Conservation (phyloP, 2,329 filamentous ascomycete genomes). For the Diaporthe sp. region DNA sequence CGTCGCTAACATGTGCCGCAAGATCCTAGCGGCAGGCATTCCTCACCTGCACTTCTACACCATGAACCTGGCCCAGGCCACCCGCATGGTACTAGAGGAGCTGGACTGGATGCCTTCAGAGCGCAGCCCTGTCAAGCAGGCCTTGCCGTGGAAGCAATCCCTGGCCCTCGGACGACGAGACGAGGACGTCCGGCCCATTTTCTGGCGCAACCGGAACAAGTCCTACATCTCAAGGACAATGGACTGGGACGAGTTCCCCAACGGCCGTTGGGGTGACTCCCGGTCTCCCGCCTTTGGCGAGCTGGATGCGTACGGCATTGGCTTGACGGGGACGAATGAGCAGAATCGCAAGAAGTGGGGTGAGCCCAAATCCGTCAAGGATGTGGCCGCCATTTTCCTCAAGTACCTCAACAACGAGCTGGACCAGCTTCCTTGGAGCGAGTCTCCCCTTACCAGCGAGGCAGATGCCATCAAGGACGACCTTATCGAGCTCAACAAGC, state of each 20-base stretch:
- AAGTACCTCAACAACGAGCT: conserved; percentile 85
- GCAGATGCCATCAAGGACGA: conserved; percentile 81
- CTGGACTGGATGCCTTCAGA: conserved; percentile 82
- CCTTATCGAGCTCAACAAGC: conserved; percentile 83
- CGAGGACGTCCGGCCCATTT: conserved; percentile 97
- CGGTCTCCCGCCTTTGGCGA: conserved; percentile 96
- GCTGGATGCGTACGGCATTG: conserved; percentile 92
- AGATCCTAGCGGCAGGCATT: conserved; percentile 84
- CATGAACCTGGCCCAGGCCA: conserved; percentile 97
- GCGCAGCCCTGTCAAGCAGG: conserved; percentile 83
- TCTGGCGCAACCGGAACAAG: conserved; percentile 97
- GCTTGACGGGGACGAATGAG: conserved; percentile 93
- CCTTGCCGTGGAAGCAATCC: conserved; percentile 96
- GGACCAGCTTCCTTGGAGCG: conserved; percentile 91
- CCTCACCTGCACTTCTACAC: conserved; percentile 97
- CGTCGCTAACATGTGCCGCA: conserved; percentile 89
- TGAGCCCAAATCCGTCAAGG: conserved; percentile 80
- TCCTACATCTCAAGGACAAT: conserved; percentile 96
- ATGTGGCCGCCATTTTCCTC: conserved; percentile 86
- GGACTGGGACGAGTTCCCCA: conserved; percentile 99
- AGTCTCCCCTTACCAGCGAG: conserved; percentile 85
- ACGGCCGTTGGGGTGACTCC: conserved; percentile 98
- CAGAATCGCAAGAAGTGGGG: conserved; percentile 97
- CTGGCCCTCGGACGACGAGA: conserved; percentile 88
- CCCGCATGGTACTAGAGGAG: conserved; percentile 93